Percentiles rank a stretch among this genome's conserved stretches.
Conservation (phyloP, 2,329 filamentous ascomycete species). For the Ascochyta pisi region DNA sequence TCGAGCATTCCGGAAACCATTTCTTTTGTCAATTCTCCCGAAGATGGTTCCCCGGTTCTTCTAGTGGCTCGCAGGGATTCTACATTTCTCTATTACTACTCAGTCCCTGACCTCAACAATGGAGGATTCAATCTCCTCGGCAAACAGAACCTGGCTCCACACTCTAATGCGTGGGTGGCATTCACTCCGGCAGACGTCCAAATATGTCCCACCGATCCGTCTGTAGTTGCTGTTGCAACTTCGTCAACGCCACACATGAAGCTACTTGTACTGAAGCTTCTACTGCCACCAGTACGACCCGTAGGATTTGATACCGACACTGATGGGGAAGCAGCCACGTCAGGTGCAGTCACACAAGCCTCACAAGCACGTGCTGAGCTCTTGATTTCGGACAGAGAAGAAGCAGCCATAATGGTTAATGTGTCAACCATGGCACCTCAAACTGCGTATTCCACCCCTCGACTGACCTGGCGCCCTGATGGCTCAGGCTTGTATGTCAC, state of each 20-base stretch:
- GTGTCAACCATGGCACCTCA: conserved; percentile 68
- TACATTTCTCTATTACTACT: conserved; percentile 65
- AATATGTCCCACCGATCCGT: conserved; percentile 61
- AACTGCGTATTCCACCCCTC: conserved; percentile 68
- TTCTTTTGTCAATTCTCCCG: conserved; percentile 59
- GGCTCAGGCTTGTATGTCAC: conserved; percentile 69
- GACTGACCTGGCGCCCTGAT: conserved; percentile 67
- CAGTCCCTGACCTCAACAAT: conserved; percentile 31
- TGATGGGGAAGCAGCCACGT: conserved; percentile 6
- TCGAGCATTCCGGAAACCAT: conserved; percentile 65
- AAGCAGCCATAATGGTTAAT: conserved; percentile 66
- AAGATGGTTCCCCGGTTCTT: conserved; percentile 55
- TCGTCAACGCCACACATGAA: conserved; percentile 69
- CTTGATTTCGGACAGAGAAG: conserved; percentile 62
- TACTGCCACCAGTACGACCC: conserved; percentile 55
- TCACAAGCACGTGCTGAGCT: conserved; percentile 60
- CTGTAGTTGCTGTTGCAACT: conserved; percentile 65
- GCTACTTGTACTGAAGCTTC: conserved; percentile 63
- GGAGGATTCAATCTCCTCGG: conserved; percentile 52
- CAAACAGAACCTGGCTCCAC: conserved; percentile 66
- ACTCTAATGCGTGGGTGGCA: conserved; percentile 69
- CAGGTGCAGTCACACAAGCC: conserved; percentile 53
- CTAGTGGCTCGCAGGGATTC: conserved; percentile 65
- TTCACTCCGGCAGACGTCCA: conserved; percentile 67
- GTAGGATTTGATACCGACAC: conserved; percentile 6